Percentiles rank a stretch among this genome's conserved stretches.
phyloP scores from a whole-genome alignment of 768 basidiomycete genomes.

The Mycena indigotica region DNA sequence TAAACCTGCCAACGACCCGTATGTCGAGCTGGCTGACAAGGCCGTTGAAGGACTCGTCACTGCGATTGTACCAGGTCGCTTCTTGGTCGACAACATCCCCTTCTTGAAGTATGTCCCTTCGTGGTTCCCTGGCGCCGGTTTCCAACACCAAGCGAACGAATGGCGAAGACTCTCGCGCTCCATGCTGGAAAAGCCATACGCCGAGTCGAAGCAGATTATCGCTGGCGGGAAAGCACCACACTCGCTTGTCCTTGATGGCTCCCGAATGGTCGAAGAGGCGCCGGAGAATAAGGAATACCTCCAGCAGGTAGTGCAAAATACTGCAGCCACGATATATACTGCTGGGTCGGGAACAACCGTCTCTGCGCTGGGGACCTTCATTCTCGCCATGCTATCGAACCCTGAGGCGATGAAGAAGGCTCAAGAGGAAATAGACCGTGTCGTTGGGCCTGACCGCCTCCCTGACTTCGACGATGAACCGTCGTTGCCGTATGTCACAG shows the following conservation, averaged over 20 bases:
- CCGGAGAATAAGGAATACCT: slow-evolving; percentile 6
- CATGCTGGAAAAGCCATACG: slow-evolving; percentile 44
- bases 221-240: slow-evolving; percentile 26
- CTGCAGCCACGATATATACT: slow-evolving; percentile 9
- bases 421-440: slow-evolving; percentile 41
- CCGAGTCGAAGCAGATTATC: slow-evolving; percentile 34
- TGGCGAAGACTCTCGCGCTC: slow-evolving; percentile 35
- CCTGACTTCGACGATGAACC: slow-evolving; percentile 36
- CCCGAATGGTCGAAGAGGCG: background rate
- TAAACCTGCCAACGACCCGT: slow-evolving; percentile 43
- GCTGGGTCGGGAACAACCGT: slow-evolving; percentile 39
- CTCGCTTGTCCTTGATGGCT: slow-evolving; percentile 11
- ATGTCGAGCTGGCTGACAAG: slow-evolving; percentile 42
- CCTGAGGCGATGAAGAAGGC: slow-evolving; percentile 39
- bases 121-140: slow-evolving; percentile 51
- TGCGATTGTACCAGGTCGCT: slow-evolving; percentile 44
- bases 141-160: slow-evolving; percentile 40
- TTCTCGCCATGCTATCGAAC: slow-evolving; percentile 40
- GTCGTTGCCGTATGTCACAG: slow-evolving; percentile 38
- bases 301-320: slow-evolving; percentile 7
- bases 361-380: slow-evolving; percentile 35
- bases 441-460: slow-evolving; percentile 35
- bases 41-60: slow-evolving; percentile 36
- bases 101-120: slow-evolving; percentile 29
- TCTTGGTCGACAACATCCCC: slow-evolving; percentile 47